Base-by-base conservation (phyloP, 2,329 filamentous ascomycete genomes). In the Monosporascus sp. region DNA sequence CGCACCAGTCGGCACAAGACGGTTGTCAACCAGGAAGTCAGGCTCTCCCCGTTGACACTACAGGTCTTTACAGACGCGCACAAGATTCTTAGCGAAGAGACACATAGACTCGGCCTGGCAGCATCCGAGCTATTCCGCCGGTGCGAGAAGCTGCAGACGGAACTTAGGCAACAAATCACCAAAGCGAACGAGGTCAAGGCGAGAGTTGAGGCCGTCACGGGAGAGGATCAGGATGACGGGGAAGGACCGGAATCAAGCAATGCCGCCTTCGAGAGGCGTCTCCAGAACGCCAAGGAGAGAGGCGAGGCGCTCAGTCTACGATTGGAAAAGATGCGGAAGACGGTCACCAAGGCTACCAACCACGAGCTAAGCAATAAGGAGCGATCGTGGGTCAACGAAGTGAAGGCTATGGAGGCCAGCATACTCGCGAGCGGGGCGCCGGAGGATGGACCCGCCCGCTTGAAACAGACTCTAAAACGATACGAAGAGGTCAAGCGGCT, bases 61-160 rank as follows among this genome's bases (percentile, higher is more conserved):
- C 80, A 85, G 58, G 77, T 90, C 38, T 81, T 93, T 59, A 88
- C 86, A 27, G 83, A 89, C 54, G 83, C 84, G 0, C 89, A 93
- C 67, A 84, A 87, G 64, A 74, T 88, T 5, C 75, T 92, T 6
- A 83, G 83, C 57, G 78, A 80, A 9, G 87, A 92, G 68, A 90
- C 87, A 0, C 77, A 87, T 60, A 77, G 77, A 11, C 76, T 92
- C 11, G 87, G 87, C 17, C 73, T 81, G 44, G 88, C 86, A 1
- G 88, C 86, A 1, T 82, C 87, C 1, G 87, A 90, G 61, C 74
- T 92, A 6, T 92, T 91, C 71, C 77, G 85, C 25, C 79, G 85
- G 51, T 89, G 87, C 56, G 80, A 87, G 60, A 77, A 83, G 46
- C 76, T 92, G 25, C 84, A 87, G 61, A 74, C 77, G 18, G 87